Evolutionary conservation across 352 stramenopile species (phyloP).

Genomic region (Aphanomyces stellatus): DNA sequence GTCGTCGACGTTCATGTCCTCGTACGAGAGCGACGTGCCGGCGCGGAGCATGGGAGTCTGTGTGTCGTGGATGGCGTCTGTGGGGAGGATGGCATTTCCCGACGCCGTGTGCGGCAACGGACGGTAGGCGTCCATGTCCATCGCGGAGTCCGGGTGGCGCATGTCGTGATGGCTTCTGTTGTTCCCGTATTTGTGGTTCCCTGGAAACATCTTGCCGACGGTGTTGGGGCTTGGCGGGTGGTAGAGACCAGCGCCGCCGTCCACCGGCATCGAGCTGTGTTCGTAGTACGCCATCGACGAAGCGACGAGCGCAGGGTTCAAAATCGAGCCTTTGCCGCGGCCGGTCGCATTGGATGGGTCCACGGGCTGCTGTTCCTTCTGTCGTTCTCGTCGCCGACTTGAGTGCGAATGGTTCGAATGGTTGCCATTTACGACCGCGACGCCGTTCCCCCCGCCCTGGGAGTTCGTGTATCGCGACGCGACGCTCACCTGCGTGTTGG

Average conservation of each 20-base stretch:
- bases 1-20: neutral
- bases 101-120: neutral
- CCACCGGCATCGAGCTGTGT: too few species aligned
- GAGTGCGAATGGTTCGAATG: neutral
- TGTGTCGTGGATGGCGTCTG: neutral
- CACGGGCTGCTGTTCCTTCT: neutral
- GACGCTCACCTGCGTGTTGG: neutral
- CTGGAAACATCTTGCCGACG: too few species aligned
- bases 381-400: neutral
- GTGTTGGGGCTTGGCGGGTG: too few species aligned
- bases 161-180: neutral
- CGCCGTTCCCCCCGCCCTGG: neutral
- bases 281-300: too few species aligned
- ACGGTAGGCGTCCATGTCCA: neutral
- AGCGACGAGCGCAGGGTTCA: neutral
- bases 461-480: conserved; percentile 2
- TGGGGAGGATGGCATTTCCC: neutral
- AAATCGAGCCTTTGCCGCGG: conserved; percentile 17
- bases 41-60: neutral
- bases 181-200: neutral
- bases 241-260: too few species aligned
- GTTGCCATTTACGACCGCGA: neutral
- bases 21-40: neutral
- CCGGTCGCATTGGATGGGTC: neutral
- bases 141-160: neutral